A percentile compares a stretch with the other conserved stretches of the same genome.
Evolutionary conservation across 805 yeast genomes (phyloP).

Genomic region (Kregervanrija delftensis): DNA sequence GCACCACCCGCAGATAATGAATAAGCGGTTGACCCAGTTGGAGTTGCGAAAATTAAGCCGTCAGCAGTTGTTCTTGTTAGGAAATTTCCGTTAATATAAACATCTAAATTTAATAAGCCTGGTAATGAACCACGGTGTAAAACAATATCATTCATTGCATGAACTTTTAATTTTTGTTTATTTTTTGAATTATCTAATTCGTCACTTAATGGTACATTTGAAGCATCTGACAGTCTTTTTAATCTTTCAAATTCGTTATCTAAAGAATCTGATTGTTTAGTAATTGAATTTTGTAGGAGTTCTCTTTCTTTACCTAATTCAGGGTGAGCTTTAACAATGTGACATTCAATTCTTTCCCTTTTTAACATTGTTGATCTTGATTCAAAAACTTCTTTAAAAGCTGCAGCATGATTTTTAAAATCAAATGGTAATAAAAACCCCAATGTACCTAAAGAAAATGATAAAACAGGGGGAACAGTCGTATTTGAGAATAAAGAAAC

Average conservation of each 20-base stretch:
- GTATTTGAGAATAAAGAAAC: conserved; percentile 68
- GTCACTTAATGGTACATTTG: conserved; percentile 13
- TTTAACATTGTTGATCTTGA: conserved; percentile 68
- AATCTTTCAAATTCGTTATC: conserved; percentile 9
- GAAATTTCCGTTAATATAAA: conserved; percentile 77
- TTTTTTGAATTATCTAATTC: conserved; percentile 10
- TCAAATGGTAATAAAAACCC: conserved; percentile 90
- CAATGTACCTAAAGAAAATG: conserved; percentile 84
- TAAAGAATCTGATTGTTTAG: not conserved
- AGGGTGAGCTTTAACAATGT: conserved; percentile 33
- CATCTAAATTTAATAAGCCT: conserved; percentile 74
- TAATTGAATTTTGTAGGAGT: not conserved
- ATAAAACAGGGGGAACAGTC: conserved; percentile 79
- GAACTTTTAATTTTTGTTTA: conserved; percentile 23
- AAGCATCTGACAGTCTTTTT: conserved; percentile 6
- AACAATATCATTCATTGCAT: conserved; percentile 90
- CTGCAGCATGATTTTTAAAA: conserved; percentile 49
- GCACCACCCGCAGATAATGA: conserved; percentile 88
- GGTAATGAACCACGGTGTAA: conserved; percentile 87
- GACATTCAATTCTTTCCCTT: conserved; percentile 75
- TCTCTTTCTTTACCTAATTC: conserved; percentile 1
- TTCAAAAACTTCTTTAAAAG: conserved; percentile 60
- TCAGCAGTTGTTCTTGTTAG: conserved; percentile 89
- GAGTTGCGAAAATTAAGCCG: conserved; percentile 80
- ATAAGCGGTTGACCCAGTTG: conserved; percentile 94